These are phyloP conservation scores for Orbilia ellipsospora DNA, from an alignment of 2,329 filamentous ascomycete genomes.

Conservation along the genomic window DNA sequence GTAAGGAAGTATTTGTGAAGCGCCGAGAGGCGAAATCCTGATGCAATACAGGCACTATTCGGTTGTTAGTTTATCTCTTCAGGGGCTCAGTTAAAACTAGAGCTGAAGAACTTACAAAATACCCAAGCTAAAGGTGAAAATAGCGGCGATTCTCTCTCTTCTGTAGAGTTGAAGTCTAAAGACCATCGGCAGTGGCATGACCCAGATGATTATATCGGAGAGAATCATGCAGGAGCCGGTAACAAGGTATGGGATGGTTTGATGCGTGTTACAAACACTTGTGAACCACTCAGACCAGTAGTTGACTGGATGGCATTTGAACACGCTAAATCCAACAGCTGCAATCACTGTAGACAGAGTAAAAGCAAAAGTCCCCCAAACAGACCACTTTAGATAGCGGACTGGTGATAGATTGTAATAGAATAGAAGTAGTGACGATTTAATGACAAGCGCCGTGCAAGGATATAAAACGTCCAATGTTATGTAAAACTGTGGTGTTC, in stretches of 20 bases:
- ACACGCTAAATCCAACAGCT: constrained; percentile 25
- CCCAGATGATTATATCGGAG: constrained; percentile 47
- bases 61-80: neutral
- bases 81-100: neutral
- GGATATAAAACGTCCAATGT: constrained; percentile 44
- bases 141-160: constrained; percentile 44
- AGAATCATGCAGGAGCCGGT: constrained; percentile 44
- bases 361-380: constrained; percentile 45
- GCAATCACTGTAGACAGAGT: constrained; percentile 18
- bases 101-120: constrained; percentile 40
- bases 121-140: constrained; percentile 53
- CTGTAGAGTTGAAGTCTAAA: constrained; percentile 36
- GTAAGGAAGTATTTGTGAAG: constrained; percentile 48
- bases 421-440: constrained; percentile 49
- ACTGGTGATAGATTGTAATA: constrained; percentile 47
- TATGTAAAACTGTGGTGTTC: constrained; percentile 35
- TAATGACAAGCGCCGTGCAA: constrained; percentile 38
- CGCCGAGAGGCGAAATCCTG: constrained; percentile 43
- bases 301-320: constrained; percentile 39
- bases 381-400: constrained; percentile 33
- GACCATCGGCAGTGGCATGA: constrained; percentile 50
- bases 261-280: constrained; percentile 34
- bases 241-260: constrained; percentile 43
- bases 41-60: constrained; percentile 44
- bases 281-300: constrained; percentile 53